These are phyloP conservation scores for Asterophora lycoperdoides DNA, from an alignment of 768 basidiomycete genomes.

Conservation along the genomic window DNA sequence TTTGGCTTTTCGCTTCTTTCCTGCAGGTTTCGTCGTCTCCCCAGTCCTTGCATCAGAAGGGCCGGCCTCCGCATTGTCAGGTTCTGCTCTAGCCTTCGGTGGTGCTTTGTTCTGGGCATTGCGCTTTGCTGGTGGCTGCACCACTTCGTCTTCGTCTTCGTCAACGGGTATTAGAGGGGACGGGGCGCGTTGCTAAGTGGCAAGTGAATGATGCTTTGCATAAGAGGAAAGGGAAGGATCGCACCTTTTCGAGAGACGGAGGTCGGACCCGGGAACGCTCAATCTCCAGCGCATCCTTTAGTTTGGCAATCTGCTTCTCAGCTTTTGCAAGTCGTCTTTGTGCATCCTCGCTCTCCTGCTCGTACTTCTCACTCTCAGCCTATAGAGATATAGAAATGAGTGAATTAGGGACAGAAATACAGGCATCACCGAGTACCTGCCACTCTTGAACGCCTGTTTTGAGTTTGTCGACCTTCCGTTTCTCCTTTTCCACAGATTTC, in stretches of 20 bases:
- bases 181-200: not conserved
- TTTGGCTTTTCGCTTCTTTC: slow-evolving; percentile 8
- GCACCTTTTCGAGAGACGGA: slow-evolving; percentile 22
- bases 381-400: slow-evolving; percentile 18
- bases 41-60: slow-evolving; percentile 6
- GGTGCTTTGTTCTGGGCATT: slow-evolving; percentile 8
- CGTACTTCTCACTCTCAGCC: slow-evolving; percentile 35
- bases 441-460: slow-evolving; percentile 40
- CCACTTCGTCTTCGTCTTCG: slow-evolving; percentile 5
- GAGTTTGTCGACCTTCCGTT: slow-evolving; percentile 36
- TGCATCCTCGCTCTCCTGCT: slow-evolving; percentile 32
- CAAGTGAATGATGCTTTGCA: not conserved
- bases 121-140: slow-evolving; percentile 1
- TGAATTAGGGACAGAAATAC: slow-evolving; percentile 1
- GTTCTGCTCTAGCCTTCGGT: not conserved
- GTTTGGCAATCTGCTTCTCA: slow-evolving; percentile 40
- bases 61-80: slow-evolving; percentile 8
- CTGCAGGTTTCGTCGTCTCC: not conserved
- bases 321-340: slow-evolving; percentile 33
- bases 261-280: slow-evolving; percentile 33
- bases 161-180: not conserved
- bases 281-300: slow-evolving; percentile 40
- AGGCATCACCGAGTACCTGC: slow-evolving; percentile 35
- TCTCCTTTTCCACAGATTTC: slow-evolving; percentile 38
- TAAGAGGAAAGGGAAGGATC: no score